A percentile compares a stretch with the other conserved stretches of the same genome.
Conservation (phyloP, 257 asterid species). For the Ilex aquifolium region DNA sequence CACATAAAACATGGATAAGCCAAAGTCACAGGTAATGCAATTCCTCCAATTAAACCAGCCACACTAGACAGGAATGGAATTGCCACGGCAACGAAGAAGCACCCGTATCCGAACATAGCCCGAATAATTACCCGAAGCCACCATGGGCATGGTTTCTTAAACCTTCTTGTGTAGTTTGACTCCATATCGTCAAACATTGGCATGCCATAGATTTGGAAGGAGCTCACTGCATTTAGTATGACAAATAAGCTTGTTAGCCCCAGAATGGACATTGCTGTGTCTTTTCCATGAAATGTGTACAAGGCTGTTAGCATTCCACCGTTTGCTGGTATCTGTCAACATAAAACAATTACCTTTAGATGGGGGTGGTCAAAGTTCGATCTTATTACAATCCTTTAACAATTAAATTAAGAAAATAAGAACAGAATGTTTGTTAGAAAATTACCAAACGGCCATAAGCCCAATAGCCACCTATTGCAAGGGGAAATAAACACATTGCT, state of each 20-base stretch:
- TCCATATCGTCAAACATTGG: slow-evolving; percentile 76
- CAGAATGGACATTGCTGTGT: slow-evolving; percentile 38
- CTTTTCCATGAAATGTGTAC: slow-evolving; percentile 45
- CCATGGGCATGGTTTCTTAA: slow-evolving; percentile 75
- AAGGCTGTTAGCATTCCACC: slow-evolving; percentile 76
- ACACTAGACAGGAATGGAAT: slow-evolving; percentile 70
- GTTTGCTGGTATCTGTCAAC: slow-evolving; percentile 58
- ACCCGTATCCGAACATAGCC: slow-evolving; percentile 45
- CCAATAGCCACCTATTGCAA: slow-evolving; percentile 81
- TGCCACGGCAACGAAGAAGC: slow-evolving; percentile 77
- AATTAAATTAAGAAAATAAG: too few relatives aligned
- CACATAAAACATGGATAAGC: slow-evolving; percentile 90
- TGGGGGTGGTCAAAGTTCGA: too few relatives aligned
- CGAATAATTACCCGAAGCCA: slow-evolving; percentile 63
- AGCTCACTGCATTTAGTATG: slow-evolving; percentile 58
- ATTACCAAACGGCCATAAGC: slow-evolving; percentile 70
- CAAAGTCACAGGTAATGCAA: slow-evolving; percentile 65
- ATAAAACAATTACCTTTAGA: not conserved
- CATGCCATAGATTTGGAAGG: slow-evolving; percentile 88
- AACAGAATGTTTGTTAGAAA: not conserved
- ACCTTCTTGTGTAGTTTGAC: slow-evolving; percentile 45
- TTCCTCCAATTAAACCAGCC: slow-evolving; percentile 76
- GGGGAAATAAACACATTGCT: slow-evolving; percentile 81
- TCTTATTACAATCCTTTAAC: too few relatives aligned
- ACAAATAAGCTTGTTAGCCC: slow-evolving; percentile 52